These are phyloP conservation scores for Cercophora scortea DNA, from an alignment of 495 filamentous ascomycete species.

Conservation along the genomic window DNA sequence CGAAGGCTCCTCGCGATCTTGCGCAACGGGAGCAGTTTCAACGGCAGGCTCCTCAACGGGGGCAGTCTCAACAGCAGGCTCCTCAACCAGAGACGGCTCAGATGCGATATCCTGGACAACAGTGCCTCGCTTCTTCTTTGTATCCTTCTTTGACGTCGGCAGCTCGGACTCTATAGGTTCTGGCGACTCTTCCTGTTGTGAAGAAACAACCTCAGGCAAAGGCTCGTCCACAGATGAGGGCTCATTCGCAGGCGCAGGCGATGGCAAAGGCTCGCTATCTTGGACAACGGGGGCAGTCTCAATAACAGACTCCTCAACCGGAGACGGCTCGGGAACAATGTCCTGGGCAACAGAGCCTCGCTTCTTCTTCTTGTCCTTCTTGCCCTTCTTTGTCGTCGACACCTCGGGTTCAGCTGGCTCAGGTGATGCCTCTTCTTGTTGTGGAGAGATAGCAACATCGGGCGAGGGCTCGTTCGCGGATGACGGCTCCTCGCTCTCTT, in stretches of 20 bases:
- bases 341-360: slow-evolving; percentile 10
- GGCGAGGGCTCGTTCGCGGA: too few relatives aligned
- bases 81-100: neutral
- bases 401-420: neutral
- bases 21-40: too few relatives aligned
- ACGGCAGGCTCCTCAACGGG: neutral
- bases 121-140: slow-evolving; percentile 16
- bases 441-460: neutral
- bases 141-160: slow-evolving; percentile 22
- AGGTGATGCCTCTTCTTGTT: neutral
- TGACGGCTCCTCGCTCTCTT: too few relatives aligned
- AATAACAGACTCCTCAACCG: neutral
- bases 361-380: slow-evolving; percentile 29
- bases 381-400: slow-evolving; percentile 16
- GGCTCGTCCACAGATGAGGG: too few relatives aligned
- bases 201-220: neutral
- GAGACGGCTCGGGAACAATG: neutral
- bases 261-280: too few relatives aligned
- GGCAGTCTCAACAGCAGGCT: too few relatives aligned
- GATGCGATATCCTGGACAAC: slow-evolving; percentile 7
- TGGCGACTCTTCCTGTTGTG: neutral
- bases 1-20: too few relatives aligned
- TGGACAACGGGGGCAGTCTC: too few relatives aligned
- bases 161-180: neutral
- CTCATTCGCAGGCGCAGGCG: too few relatives aligned